Percentiles rank a stretch among this genome's conserved stretches.
Evolutionary conservation across 306 rosid species (phyloP).

Genomic region (Cicer chorassanicum): DNA sequence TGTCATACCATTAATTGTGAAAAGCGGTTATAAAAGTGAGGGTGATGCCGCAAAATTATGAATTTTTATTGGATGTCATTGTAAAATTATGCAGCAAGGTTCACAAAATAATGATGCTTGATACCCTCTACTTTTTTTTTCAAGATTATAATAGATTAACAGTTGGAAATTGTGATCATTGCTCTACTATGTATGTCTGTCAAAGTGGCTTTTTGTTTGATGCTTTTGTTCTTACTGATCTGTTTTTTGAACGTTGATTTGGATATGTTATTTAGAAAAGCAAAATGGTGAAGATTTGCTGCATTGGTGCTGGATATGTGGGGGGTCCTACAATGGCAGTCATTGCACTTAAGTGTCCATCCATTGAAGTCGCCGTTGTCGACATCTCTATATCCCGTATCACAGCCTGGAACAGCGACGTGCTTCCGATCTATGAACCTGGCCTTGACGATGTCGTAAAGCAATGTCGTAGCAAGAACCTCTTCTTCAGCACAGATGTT

Average conservation of each 20-base stretch:
- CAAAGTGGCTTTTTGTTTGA: conserved; percentile 2
- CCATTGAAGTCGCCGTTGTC: conserved; percentile 85
- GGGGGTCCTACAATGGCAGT: conserved; percentile 99
- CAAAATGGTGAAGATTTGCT: conserved; percentile 98
- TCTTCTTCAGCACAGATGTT: conserved; percentile 96
- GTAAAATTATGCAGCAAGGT: neutral
- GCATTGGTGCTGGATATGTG: conserved; percentile 99
- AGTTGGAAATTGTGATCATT: neutral
- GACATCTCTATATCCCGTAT: conserved; percentile 83
- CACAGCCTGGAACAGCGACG: conserved; percentile 93
- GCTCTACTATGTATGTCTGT: neutral
- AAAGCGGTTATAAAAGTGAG: neutral
- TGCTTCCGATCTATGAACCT: conserved; percentile 96
- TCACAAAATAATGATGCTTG: conserved; percentile 11
- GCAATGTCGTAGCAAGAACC: conserved; percentile 95
- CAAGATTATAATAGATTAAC: conserved; percentile 15
- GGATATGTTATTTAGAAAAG: conserved; percentile 53
- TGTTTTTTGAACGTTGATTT: conserved; percentile 42
- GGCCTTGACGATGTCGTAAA: conserved; percentile 93
- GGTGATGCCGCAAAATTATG: neutral
- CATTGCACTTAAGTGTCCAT: conserved; percentile 92
- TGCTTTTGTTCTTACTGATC: conserved; percentile 41
- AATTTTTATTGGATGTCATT: neutral
- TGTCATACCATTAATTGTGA: too few species aligned
- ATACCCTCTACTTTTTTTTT: neutral